phyloP scores from a whole-genome alignment of 1,284 basidiomycete genomes.

The Neolentinus lepideus region DNA sequence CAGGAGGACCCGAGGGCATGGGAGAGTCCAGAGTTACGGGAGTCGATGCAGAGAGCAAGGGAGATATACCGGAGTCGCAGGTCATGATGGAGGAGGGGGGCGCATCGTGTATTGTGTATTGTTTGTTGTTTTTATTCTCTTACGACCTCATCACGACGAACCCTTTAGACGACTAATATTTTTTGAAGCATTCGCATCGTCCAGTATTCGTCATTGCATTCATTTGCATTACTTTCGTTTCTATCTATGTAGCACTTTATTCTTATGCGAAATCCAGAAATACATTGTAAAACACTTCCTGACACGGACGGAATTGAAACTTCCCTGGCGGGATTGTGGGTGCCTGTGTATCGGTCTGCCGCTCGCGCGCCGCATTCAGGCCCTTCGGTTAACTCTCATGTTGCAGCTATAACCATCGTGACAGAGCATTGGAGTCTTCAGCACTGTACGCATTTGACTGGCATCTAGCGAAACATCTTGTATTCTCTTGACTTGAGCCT shows the following conservation, averaged over 20 bases:
- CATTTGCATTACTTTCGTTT: constrained; percentile 1
- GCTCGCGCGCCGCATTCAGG: not conserved
- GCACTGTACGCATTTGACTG: not conserved
- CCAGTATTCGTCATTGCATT: not conserved
- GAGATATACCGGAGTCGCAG: constrained; percentile 24
- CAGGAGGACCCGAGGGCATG: constrained; percentile 33
- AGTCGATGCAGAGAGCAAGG: constrained; percentile 58
- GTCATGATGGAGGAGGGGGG: constrained; percentile 6
- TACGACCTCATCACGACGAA: constrained; percentile 2
- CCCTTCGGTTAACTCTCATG: not conserved
- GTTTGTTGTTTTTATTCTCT: constrained; percentile 2
- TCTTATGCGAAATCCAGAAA: not conserved
- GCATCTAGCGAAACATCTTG: not conserved
- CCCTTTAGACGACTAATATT: not conserved
- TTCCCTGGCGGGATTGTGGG: not conserved
- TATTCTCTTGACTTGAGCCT: not conserved
- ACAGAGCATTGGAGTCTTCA: not conserved
- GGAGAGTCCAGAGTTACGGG: constrained; percentile 53
- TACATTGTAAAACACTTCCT: not conserved
- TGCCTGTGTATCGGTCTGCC: not conserved
- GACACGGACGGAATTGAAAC: not conserved
- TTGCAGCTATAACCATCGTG: not conserved
- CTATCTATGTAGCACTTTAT: constrained; percentile 6
- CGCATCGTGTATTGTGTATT: not conserved
- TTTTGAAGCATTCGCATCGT: not conserved